Percentiles rank a stretch among this genome's conserved stretches.
phyloP scores from a whole-genome alignment of 768 basidiomycete species.

The Scleroderma bovista region DNA sequence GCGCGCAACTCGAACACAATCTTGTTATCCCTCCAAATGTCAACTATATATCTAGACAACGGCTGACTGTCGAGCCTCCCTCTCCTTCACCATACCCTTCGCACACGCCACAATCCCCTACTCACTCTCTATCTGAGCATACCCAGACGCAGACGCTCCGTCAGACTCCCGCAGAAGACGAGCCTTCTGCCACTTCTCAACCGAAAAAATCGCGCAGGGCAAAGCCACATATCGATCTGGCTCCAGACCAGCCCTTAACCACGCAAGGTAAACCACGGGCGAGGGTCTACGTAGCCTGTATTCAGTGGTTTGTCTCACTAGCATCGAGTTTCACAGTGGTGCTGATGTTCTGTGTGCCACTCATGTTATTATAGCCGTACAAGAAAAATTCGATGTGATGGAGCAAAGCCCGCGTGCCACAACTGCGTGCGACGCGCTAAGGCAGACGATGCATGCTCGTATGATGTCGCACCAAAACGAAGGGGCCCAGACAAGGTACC shows the following conservation, averaged over 20 bases:
- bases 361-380: constrained; percentile 45
- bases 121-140: background rate
- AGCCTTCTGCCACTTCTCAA: background rate
- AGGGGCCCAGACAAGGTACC: constrained; percentile 76
- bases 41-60: background rate
- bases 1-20: background rate
- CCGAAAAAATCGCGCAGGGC: constrained; percentile 42
- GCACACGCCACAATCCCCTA: background rate
- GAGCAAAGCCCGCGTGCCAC: constrained; percentile 69
- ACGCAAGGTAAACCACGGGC: constrained; percentile 74
- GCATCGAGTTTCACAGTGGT: background rate
- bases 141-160: background rate
- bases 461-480: constrained; percentile 69
- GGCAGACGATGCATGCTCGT: constrained; percentile 47
- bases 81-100: background rate
- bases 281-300: constrained; percentile 73
- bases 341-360: background rate
- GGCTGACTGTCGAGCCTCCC: background rate
- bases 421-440: constrained; percentile 58
- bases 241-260: constrained; percentile 73
- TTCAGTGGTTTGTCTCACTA: constrained; percentile 57
- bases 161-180: background rate
- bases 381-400: constrained; percentile 80
- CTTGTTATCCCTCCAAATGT: background rate
- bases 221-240: constrained; percentile 60